Base-by-base conservation (phyloP, 2,329 filamentous ascomycete species). In the Hypocreales sp. region DNA sequence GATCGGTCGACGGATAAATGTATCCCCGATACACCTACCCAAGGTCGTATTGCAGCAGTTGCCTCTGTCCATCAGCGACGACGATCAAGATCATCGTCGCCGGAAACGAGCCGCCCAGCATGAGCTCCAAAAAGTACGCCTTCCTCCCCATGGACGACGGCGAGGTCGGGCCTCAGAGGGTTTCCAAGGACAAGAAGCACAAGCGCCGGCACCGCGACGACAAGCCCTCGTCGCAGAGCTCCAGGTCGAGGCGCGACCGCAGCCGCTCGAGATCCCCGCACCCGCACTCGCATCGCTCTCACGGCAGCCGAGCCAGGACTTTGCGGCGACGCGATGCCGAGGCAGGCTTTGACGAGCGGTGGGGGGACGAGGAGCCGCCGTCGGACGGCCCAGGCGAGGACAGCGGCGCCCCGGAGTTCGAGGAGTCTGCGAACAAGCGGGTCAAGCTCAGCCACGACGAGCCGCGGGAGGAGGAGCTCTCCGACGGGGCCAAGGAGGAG, bases 321-420 rank as follows among this genome's bases (percentile, higher is more conserved):
- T 58, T 60, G 31, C 55, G 53, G 30, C 57, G 44, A 45, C 49
- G 51, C 46, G 48, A 54, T 36, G 34, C 49, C 38, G 44, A 50
- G 37, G 45, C 32, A 19, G 69, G 79, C 36, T 76, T 78, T 37
- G 78, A 84, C 25, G 78, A 84, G 42, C 61, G 79, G 29, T 92
- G 83, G 82, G 82, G 74, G 1, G 81, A 90, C 40, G 79, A 86
- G 43, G 79, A 81, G 39, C 57, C 58, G 15, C 47, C 50, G 0
- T 59, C 63, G 0, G 55, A 56, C 11, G 44, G 38, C 5, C 46
- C 49, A 5, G 58, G 55, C 7, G 51, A 53, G 8, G 52, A 54
- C 8, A 59, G 58, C 14, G 61, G 64, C 14, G 61, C 64, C 26
- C 58, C 59, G 2, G 73, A 79, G 11, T 78, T 79, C 26, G 56